Base-by-base conservation (phyloP, 306 rosid species). In the Acacia crassicarpa region DNA sequence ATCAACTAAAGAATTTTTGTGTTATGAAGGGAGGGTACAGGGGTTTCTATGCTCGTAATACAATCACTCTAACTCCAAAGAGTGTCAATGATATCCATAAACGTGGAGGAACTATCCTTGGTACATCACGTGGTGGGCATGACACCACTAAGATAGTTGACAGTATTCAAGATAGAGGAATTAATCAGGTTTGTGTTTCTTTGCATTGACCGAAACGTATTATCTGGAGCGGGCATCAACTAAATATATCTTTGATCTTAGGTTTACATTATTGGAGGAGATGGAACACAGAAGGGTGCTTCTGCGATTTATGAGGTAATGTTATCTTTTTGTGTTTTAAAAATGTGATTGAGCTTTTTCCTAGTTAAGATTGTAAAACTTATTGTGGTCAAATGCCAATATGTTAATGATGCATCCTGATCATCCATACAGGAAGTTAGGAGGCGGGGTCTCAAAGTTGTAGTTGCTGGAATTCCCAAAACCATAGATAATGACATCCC, bases 221-320 rank as follows among this genome's bases (percentile, higher is more conserved):
- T 53, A 56, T 80, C 30, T 27, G 79, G 43, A n/a, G 30, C 40
- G 44, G 27, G 27, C 70, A 54, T 56, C 48, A 69, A 63, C n/a
- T 78, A 69, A 68, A 79, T 54, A 54, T 71, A 23, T 51, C 9
- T 40, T 40, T 71, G 66, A 65, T 72, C 23, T 72, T 91, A 95
- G 98, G 99, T 95, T 84, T 95, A 89, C 78, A 95, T 95, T 70
- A 91, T 95, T 80, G 99, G 99, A 82, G 99, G 99, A 86, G 98
- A 95, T 81, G 99, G 99, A 88, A 95, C 99, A 70, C 98, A 93
- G 82, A 95, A 84, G 79, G 99, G 99, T 7, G 99, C 99, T 63
- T 85, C 88, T 67, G 87, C 84, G 32, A 95, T 95, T 83, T 92
- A 81, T 79, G 99, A 95, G 99, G 98, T 95, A 88, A 78, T 63